phyloP scores from a whole-genome alignment of 2,329 filamentous ascomycete genomes.

The Aschersonia sp. region DNA sequence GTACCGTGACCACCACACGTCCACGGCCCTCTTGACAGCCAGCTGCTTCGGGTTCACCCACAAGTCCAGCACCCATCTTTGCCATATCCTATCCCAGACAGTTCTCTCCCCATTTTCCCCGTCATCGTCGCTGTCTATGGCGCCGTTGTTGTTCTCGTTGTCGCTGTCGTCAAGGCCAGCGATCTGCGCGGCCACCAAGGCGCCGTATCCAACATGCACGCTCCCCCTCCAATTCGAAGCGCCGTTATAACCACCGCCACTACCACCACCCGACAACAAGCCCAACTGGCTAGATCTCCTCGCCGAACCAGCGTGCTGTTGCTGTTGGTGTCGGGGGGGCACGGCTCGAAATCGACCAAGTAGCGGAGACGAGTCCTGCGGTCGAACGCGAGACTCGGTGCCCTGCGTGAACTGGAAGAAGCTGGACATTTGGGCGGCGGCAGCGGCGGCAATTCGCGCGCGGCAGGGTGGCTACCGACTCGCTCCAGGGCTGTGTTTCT shows the following conservation, averaged over 20 bases:
- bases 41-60: conserved; percentile 46
- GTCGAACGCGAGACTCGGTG: conserved; percentile 39
- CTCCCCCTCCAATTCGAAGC: conserved; percentile 24
- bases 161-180: conserved; percentile 6
- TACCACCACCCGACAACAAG: conserved; percentile 20
- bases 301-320: conserved; percentile 9
- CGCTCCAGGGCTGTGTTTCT: too few relatives aligned
- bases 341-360: conserved; percentile 53
- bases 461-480: too few relatives aligned
- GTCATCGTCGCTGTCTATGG: conserved; percentile 10
- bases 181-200: conserved; percentile 30
- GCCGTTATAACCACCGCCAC: conserved; percentile 6
- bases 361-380: conserved; percentile 41
- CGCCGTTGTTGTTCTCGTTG: conserved; percentile 16
- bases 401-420: conserved; percentile 57
- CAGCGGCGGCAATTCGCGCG: neutral
- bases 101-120: conserved; percentile 14
- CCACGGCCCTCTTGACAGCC: conserved; percentile 42
- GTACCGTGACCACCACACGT: conserved; percentile 51
- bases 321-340: conserved; percentile 21
- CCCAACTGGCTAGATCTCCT: conserved; percentile 21
- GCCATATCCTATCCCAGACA: conserved; percentile 18
- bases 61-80: conserved; percentile 30
- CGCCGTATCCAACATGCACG: conserved; percentile 42
- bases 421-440: conserved; percentile 33